Percentiles rank a stretch among this genome's conserved stretches.
phyloP scores from a whole-genome alignment of 2,329 filamentous ascomycete genomes.

The Pseudopyricularia javanii region DNA sequence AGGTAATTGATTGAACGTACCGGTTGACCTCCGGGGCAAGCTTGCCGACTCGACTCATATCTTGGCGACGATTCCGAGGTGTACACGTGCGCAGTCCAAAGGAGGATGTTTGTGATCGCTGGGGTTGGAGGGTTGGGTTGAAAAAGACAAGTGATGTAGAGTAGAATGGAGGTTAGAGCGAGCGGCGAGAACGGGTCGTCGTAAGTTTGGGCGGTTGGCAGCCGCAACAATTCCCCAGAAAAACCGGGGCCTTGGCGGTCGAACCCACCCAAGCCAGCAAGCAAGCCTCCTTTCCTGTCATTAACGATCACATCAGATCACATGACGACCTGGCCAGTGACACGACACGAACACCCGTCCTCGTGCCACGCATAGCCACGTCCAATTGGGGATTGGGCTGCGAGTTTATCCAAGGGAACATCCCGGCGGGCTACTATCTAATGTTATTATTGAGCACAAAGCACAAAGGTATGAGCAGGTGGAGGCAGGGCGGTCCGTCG shows the following conservation, averaged over 20 bases:
- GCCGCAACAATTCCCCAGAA: neutral
- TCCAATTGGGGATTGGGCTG: neutral
- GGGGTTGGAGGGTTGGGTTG: neutral
- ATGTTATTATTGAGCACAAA: too few species aligned
- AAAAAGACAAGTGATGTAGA: neutral
- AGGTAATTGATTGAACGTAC: conserved; percentile 36
- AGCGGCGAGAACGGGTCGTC: neutral
- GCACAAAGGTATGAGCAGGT: too few species aligned
- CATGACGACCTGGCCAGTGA: neutral
- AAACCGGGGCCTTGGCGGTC: neutral
- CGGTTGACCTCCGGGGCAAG: conserved; percentile 99
- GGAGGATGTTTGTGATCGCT: neutral
- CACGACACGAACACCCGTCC: neutral
- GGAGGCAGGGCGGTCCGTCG: too few species aligned
- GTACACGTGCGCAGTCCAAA: conserved; percentile 1
- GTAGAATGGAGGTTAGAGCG: too few species aligned
- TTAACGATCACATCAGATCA: neutral
- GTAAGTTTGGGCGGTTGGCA: neutral
- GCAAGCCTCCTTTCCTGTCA: neutral
- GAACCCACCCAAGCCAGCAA: neutral
- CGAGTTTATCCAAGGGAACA: neutral
- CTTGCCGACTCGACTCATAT: conserved; percentile 94
- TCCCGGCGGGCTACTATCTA: neutral
- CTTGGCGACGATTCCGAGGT: conserved; percentile 34
- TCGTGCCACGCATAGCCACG: neutral